Evolutionary conservation across 106 monocot genomes (phyloP), one percentile per base, ranked within the genome.

Genomic region (Chionographis japonica): DNA sequence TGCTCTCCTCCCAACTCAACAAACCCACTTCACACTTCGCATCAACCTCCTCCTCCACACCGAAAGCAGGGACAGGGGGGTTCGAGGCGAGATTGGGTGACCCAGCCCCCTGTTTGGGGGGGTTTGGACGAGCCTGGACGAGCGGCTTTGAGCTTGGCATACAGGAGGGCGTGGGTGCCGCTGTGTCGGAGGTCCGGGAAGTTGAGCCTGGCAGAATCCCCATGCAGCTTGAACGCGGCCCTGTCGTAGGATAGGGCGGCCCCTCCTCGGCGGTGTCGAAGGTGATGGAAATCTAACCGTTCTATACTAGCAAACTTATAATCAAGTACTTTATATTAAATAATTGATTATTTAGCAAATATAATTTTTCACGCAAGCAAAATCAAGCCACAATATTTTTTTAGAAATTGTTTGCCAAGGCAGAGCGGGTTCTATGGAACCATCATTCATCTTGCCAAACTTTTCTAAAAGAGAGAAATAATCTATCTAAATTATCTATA

Each of bases 211-310:
- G 94, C 94, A 42, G 66, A 70, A 57, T 94, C 94, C 27, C 94
- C 94, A 3, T 90, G 77, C 53, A 94, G 80, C 56, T 82, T 80
- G 85, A 74, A 94, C 7, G 94, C 87, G 37, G 94, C 94, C 50
- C 68, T 54, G 82, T 94, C 94, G 65, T 94, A 94, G 52, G 94
- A 90, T 56, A 86, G 38, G 58, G 94, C 94, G 6, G 94, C 94
- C n/a, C n/a, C 64, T 90, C 85, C 59, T 94, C 88, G n/a, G 90
- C 90, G 16, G 94, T 85, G 75, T 94, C 94, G 51, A 91, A 94
- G 61, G 88, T 88, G 13, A n/a, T n/a, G n/a, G n/a, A n/a, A n/a
- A n/a, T n/a, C n/a, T n/a, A n/a, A n/a, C n/a, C n/a, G n/a, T n/a
- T n/a, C n/a, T n/a, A n/a, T n/a, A n/a, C n/a, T n/a, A n/a, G n/a